A percentile compares a stretch with the other conserved stretches of the same genome.
Conservation (phyloP, 2,329 filamentous ascomycete genomes). For the Scedosporium aurantiacum region DNA sequence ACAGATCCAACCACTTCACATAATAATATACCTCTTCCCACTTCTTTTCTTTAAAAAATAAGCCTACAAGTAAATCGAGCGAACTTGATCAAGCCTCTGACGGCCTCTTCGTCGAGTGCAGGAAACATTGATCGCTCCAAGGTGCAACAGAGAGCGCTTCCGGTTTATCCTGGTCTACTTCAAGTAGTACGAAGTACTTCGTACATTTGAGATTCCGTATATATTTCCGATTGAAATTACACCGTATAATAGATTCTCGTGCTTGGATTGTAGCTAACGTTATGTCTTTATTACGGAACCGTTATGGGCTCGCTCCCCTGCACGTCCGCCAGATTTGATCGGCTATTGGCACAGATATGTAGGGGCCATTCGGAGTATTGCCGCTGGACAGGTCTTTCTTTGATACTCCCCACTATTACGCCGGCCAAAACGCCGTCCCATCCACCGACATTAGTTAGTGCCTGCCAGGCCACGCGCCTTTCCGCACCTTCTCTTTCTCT, state of each 20-base stretch:
- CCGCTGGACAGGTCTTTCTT: not conserved
- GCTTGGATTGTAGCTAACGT: not conserved
- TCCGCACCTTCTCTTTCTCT: conserved; percentile 18
- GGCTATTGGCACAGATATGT: not conserved
- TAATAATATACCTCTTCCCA: too few species aligned
- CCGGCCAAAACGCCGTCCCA: conserved; percentile 43
- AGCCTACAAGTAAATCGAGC: not conserved
- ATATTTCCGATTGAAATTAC: too few species aligned
- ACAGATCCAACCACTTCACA: too few species aligned
- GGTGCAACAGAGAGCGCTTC: too few species aligned
- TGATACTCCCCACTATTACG: conserved; percentile 37
- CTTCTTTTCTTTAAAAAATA: not conserved
- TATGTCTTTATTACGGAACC: not conserved
- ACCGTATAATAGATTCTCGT: too few species aligned
- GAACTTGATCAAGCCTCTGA: not conserved
- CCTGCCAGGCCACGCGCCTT: conserved; percentile 11
- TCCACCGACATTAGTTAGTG: conserved; percentile 4
- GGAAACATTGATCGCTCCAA: too few species aligned
- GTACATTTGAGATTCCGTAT: too few species aligned
- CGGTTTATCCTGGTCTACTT: too few species aligned
- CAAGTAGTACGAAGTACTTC: too few species aligned
- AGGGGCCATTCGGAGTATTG: conserved; percentile 3
- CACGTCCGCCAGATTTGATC: not conserved
- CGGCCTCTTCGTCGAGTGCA: too few species aligned
- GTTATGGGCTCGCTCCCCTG: not conserved